Conservation (phyloP, 176 grass and related monocot genomes). For the Musa beccarii region DNA sequence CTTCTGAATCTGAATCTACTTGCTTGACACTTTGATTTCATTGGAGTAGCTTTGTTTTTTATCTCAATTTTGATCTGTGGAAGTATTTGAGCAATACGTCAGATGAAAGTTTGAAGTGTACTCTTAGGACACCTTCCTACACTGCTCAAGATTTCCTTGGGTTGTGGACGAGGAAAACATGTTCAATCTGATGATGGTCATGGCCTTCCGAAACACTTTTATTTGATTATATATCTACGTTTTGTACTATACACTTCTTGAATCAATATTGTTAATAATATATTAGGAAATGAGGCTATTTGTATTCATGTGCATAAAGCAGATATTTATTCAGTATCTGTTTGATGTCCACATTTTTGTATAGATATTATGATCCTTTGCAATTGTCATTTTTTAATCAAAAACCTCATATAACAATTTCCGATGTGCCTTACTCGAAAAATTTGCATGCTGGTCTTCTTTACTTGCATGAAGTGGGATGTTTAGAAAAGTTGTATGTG, state of each 20-base stretch:
- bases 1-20: slow-evolving; percentile 45
- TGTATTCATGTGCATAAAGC: too few species aligned
- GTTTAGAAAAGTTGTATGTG: neutral
- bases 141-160: slow-evolving; percentile 18
- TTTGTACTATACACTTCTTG: neutral
- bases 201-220: neutral
- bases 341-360: too few species aligned
- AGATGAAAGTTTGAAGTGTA: slow-evolving; percentile 34
- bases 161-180: slow-evolving; percentile 62
- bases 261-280: neutral
- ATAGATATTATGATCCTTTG: too few species aligned
- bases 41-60: neutral
- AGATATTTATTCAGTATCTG: too few species aligned
- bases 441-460: neutral
- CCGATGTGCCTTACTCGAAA: neutral
- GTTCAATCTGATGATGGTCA: slow-evolving; percentile 54
- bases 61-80: too few species aligned
- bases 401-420: too few species aligned
- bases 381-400: too few species aligned
- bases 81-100: neutral
- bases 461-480: neutral
- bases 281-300: neutral
- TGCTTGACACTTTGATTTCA: neutral
- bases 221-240: too few species aligned
- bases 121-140: slow-evolving; percentile 99